Percentiles rank a stretch among this genome's conserved stretches.
phyloP scores from a whole-genome alignment of 257 asterid genomes.

The Haberlea rhodopensis region DNA sequence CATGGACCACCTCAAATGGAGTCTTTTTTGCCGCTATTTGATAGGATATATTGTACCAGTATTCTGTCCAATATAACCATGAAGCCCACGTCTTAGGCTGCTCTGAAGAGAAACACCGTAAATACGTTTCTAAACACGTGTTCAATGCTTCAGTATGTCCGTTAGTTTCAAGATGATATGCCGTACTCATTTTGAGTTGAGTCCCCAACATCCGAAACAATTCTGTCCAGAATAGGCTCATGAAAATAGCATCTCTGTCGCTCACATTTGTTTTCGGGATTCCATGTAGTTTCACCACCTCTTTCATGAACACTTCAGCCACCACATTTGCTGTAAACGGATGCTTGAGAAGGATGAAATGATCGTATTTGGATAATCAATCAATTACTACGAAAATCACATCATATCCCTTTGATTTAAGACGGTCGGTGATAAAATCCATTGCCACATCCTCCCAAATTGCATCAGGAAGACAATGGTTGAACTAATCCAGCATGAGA shows the following conservation, averaged over 20 bases:
- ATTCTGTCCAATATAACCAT: neutral
- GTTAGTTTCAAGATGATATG: too few relatives aligned
- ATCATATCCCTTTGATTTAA: neutral
- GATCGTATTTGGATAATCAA: neutral
- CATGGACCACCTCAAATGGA: neutral
- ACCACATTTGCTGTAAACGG: too few relatives aligned
- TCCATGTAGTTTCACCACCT: too few relatives aligned
- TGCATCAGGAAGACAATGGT: neutral
- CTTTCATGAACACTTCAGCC: too few relatives aligned
- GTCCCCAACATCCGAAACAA: too few relatives aligned
- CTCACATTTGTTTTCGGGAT: too few relatives aligned
- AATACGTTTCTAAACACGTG: neutral
- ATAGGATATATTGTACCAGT: slow-evolving; percentile 4
- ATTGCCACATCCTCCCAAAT: neutral
- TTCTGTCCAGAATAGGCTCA: too few relatives aligned
- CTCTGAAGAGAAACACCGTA: neutral
- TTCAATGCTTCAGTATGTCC: neutral
- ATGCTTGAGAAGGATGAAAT: neutral
- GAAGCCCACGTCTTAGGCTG: neutral
- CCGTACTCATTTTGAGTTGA: neutral
- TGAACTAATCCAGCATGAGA: neutral
- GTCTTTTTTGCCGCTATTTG: neutral
- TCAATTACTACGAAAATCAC: neutral
- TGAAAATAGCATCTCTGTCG: too few relatives aligned
- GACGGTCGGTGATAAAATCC: slow-evolving; percentile 5